Evolutionary conservation across 176 grass and related monocot genomes (phyloP).

Genomic region (Phoenix dactylifera): DNA sequence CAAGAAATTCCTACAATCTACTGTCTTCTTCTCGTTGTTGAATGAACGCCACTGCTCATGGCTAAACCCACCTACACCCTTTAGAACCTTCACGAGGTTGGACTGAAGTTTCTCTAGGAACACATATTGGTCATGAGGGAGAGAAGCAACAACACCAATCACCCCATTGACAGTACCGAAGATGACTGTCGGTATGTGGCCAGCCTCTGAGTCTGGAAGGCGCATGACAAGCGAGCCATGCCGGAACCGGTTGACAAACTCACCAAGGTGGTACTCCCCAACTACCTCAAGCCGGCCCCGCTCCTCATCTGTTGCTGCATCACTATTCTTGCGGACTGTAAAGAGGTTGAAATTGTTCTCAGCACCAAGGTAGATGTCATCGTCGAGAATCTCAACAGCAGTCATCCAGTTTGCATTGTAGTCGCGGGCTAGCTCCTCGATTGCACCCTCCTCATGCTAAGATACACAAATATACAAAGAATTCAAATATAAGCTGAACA

Average conservation of each 20-base stretch:
- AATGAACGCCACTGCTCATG: constrained; percentile 87
- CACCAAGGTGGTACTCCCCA: constrained; percentile 87
- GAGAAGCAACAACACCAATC: constrained; percentile 71
- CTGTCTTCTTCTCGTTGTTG: constrained; percentile 66
- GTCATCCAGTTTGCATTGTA: constrained; percentile 96
- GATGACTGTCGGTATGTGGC: constrained; percentile 64
- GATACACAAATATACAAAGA: not conserved
- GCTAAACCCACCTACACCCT: constrained; percentile 70
- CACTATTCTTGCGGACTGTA: constrained; percentile 87
- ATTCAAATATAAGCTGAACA: no score
- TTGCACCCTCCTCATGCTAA: constrained; percentile 84
- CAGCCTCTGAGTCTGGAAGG: constrained; percentile 57
- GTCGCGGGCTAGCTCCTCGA: constrained; percentile 76
- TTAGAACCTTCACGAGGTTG: constrained; percentile 69
- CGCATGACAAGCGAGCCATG: constrained; percentile 85
- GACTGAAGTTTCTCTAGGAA: constrained; percentile 85
- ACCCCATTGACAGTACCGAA: constrained; percentile 91
- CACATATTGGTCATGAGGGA: constrained; percentile 67
- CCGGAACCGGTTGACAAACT: constrained; percentile 72
- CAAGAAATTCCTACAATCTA: constrained; percentile 56
- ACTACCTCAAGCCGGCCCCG: constrained; percentile 68
- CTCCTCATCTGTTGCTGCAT: constrained; percentile 89
- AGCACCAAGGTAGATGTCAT: constrained; percentile 78
- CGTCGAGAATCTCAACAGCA: constrained; percentile 89
- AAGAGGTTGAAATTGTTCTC: constrained; percentile 89